Percentiles rank a stretch among this genome's conserved stretches.
These are phyloP conservation scores for Cercospora janseana DNA, from an alignment of 2,329 filamentous ascomycete genomes.

Conservation along the genomic window DNA sequence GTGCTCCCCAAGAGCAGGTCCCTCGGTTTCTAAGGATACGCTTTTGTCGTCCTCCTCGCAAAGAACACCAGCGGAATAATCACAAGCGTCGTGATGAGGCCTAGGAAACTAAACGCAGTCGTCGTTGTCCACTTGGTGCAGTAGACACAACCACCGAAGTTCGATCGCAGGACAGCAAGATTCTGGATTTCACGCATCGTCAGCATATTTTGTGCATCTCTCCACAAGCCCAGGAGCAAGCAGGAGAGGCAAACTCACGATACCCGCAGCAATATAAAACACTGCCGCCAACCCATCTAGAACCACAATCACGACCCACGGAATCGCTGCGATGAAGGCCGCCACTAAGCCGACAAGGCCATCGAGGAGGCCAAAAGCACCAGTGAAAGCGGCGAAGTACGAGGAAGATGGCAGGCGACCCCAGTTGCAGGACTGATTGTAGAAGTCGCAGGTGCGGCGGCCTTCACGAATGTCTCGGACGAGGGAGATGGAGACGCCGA, in stretches of 20 bases:
- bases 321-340: slow-evolving; percentile 13
- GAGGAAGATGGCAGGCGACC: slow-evolving; percentile 2
- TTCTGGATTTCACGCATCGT: not conserved
- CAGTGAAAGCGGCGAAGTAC: slow-evolving; percentile 17
- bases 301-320: slow-evolving; percentile 8
- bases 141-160: slow-evolving; percentile 2
- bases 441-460: slow-evolving; percentile 1
- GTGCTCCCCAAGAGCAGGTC: no score
- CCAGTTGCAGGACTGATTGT: not conserved
- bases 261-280: slow-evolving; percentile 23
- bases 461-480: not conserved
- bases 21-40: no score
- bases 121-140: slow-evolving; percentile 13
- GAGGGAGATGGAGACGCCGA: slow-evolving; percentile 13
- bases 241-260: slow-evolving; percentile 9
- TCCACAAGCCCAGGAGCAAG: not conserved
- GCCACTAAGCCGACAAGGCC: slow-evolving; percentile 18
- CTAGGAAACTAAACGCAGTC: slow-evolving; percentile 22
- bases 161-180: slow-evolving; percentile 11
- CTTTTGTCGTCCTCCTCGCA: no score
- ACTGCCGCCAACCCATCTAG: slow-evolving; percentile 20
- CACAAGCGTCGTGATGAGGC: slow-evolving; percentile 10
- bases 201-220: not conserved
- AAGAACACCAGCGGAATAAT: slow-evolving; percentile 15
- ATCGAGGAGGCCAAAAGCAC: slow-evolving; percentile 21